Evolutionary conservation across 441 rosid genomes (phyloP).

Genomic region (Erodium chrysanthum): DNA sequence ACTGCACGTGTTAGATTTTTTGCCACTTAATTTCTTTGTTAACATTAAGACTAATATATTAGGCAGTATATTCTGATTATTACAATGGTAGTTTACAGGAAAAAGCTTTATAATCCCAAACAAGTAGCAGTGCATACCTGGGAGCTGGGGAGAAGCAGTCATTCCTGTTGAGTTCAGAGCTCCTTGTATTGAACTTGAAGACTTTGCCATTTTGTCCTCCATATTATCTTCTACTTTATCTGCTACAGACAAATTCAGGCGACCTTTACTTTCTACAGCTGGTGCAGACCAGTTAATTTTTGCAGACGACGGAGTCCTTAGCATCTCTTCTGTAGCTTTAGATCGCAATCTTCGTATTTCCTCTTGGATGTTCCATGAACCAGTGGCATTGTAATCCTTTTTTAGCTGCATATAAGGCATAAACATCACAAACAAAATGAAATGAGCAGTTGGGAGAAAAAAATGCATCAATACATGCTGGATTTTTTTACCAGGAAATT

Average conservation of each 20-base stretch:
- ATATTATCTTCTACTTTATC: conserved; percentile 19
- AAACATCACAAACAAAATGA: conserved; percentile 15
- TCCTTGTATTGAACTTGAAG: conserved; percentile 23
- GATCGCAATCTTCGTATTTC: conserved; percentile 81
- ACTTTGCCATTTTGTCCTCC: conserved; percentile 20
- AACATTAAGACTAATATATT: background rate
- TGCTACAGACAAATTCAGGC: conserved; percentile 20
- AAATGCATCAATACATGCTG: background rate
- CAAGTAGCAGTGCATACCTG: conserved; percentile 21
- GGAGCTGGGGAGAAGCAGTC: conserved; percentile 14
- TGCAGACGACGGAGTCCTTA: conserved; percentile 41
- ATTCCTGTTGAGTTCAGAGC: conserved; percentile 24
- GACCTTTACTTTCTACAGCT: conserved; percentile 32
- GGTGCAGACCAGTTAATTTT: conserved; percentile 36
- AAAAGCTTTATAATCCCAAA: too few species aligned
- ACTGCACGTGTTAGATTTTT: conserved; percentile 10
- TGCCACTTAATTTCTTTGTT: background rate
- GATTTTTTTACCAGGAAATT: background rate
- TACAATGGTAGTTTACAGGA: too few species aligned
- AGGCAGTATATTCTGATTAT: background rate
- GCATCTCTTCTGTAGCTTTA: conserved; percentile 77
- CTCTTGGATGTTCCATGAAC: conserved; percentile 74
- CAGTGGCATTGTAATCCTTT: conserved; percentile 39
- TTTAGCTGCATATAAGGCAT: conserved; percentile 40
- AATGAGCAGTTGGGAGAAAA: conserved; percentile 16